Evolutionary conservation across 2,329 filamentous ascomycete genomes (phyloP).

Genomic region (Helotiales sp.): DNA sequence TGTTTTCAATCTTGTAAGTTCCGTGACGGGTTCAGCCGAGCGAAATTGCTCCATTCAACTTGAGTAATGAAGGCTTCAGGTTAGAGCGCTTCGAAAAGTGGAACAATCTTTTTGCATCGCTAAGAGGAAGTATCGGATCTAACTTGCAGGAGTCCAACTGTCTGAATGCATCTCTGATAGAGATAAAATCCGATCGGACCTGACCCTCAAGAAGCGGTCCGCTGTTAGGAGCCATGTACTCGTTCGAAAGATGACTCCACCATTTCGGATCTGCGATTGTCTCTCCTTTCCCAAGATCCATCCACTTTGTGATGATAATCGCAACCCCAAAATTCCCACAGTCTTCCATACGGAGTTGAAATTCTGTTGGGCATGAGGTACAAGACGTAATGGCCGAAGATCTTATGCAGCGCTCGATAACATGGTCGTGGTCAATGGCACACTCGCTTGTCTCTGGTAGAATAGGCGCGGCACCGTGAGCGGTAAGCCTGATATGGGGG

Average conservation of each 20-base stretch:
- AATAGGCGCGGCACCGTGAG: not conserved
- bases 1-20: not conserved
- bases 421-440: constrained; percentile 21
- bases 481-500: constrained; percentile 19
- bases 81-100: constrained; percentile 9
- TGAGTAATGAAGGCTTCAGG: constrained; percentile 7
- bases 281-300: constrained; percentile 29
- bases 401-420: constrained; percentile 17
- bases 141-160: constrained; percentile 8
- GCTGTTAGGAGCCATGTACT: constrained; percentile 16
- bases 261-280: constrained; percentile 26
- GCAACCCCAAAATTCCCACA: constrained; percentile 15
- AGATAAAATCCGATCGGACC: constrained; percentile 10
- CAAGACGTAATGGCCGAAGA: constrained; percentile 17
- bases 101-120: constrained; percentile 12
- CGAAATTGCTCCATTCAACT: constrained; percentile 8
- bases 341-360: constrained; percentile 18
- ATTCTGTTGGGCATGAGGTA: constrained; percentile 21
- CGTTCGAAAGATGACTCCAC: constrained; percentile 25
- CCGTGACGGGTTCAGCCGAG: constrained; percentile 11
- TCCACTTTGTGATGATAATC: constrained; percentile 24
- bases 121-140: constrained; percentile 12
- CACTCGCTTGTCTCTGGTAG: constrained; percentile 17
- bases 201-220: constrained; percentile 9
- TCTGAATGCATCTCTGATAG: constrained; percentile 14